phyloP scores from a whole-genome alignment of 2,329 filamentous ascomycete genomes.

The Didymella lethalis region DNA sequence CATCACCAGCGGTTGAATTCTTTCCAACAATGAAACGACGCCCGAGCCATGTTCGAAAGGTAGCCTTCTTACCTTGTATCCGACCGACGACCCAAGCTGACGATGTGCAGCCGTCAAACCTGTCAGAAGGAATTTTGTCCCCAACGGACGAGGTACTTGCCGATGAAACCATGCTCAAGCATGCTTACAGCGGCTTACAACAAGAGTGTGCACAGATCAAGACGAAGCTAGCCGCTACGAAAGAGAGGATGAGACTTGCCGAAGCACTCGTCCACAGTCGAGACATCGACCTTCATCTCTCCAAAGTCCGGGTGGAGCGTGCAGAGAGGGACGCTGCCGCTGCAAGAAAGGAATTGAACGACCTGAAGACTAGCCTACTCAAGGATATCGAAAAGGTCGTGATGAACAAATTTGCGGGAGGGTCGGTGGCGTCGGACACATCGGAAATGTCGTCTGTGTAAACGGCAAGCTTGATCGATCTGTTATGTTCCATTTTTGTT shows the following conservation, averaged over 20 bases:
- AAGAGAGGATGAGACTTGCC: slow-evolving; percentile 24
- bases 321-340: slow-evolving; percentile 20
- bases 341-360: slow-evolving; percentile 21
- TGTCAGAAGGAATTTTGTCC: slow-evolving; percentile 22
- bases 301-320: slow-evolving; percentile 19
- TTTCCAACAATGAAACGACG: slow-evolving; percentile 15
- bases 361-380: slow-evolving; percentile 13
- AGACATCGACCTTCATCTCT: slow-evolving; percentile 17
- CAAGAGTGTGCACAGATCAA: slow-evolving; percentile 23
- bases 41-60: slow-evolving; percentile 20
- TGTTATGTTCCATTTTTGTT: background rate
- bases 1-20: slow-evolving; percentile 10
- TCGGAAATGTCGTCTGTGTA: slow-evolving; percentile 15
- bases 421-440: slow-evolving; percentile 12
- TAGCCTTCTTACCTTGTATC: background rate
- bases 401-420: slow-evolving; percentile 22
- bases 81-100: background rate
- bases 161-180: slow-evolving; percentile 25
- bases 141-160: slow-evolving; percentile 24
- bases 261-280: slow-evolving; percentile 23
- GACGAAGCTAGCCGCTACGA: slow-evolving; percentile 20
- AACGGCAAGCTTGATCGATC: background rate
- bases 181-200: slow-evolving; percentile 25
- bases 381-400: slow-evolving; percentile 15
- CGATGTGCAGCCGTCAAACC: slow-evolving; percentile 11